Percentiles rank a stretch among this genome's conserved stretches.
Evolutionary conservation across 306 rosid species (phyloP).

Genomic region (Quercus engelmannii): DNA sequence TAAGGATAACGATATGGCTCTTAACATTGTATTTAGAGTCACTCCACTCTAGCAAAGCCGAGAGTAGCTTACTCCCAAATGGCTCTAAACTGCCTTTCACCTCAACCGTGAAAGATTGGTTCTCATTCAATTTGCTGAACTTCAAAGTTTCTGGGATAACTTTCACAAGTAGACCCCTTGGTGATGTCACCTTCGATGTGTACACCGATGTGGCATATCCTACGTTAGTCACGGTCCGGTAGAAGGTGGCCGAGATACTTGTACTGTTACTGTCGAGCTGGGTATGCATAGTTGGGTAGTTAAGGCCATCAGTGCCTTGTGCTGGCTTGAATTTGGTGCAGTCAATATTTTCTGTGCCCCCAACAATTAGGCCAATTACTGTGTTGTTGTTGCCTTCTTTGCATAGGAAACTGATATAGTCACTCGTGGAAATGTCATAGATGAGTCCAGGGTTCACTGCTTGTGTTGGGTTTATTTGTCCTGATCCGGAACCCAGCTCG

Average conservation of each 20-base stretch:
- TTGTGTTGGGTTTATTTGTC: conserved; percentile 55
- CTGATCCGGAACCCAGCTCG: conserved; percentile 61
- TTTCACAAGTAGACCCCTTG: conserved; percentile 41
- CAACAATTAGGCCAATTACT: conserved; percentile 33
- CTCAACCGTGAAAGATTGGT: conserved; percentile 49
- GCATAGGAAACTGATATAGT: conserved; percentile 63
- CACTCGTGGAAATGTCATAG: conserved; percentile 37
- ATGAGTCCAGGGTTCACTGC: conserved; percentile 69
- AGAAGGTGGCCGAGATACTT: conserved; percentile 45
- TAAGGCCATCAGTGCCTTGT: conserved; percentile 64
- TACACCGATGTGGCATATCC: conserved; percentile 48
- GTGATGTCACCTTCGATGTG: conserved; percentile 52
- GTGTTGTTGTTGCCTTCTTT: conserved; percentile 46
- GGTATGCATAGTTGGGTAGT: conserved; percentile 73
- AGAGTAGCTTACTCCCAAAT: neutral
- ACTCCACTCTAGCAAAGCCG: conserved; percentile 61
- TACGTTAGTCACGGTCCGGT: conserved; percentile 59
- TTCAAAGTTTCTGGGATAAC: conserved; percentile 50
- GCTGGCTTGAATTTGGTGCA: conserved; percentile 38
- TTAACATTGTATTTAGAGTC: conserved; percentile 55
- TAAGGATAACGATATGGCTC: conserved; percentile 51
- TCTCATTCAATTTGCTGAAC: conserved; percentile 32
- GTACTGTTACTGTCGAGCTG: conserved; percentile 19
- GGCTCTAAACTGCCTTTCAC: conserved; percentile 42
- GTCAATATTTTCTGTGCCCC: conserved; percentile 25